A percentile compares a stretch with the other conserved stretches of the same genome.
phyloP scores from a whole-genome alignment of 371 early-diverging fungal genomes.

The Mitosporidium daphniae region DNA sequence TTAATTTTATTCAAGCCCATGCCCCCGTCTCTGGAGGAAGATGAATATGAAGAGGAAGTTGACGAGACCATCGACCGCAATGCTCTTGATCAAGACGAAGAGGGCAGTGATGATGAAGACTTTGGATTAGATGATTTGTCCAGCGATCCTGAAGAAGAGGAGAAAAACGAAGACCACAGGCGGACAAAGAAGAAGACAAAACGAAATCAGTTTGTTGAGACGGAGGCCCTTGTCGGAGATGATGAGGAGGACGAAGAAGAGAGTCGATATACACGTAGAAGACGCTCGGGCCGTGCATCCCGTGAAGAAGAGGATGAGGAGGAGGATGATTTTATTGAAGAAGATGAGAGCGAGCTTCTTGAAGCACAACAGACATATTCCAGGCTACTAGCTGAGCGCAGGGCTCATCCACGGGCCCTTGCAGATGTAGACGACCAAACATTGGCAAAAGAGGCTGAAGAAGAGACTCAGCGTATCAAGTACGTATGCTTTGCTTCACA shows the following conservation, averaged over 20 bases:
- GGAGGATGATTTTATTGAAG: conserved; percentile 3
- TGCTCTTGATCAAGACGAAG: too few relatives aligned
- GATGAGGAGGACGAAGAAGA: conserved; percentile 3
- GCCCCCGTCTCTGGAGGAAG: too few relatives aligned
- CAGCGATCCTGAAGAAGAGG: conserved; percentile 11
- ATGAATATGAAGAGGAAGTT: not conserved
- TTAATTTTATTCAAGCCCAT: too few relatives aligned
- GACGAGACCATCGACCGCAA: too few relatives aligned
- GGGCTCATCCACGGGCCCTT: conserved; percentile 1
- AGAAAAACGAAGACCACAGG: conserved; percentile 14
- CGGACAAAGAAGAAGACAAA: conserved; percentile 7
- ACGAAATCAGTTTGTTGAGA: conserved; percentile 8
- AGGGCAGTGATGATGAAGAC: too few relatives aligned
- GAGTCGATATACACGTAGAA: conserved; percentile 5
- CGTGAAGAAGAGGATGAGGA: conserved; percentile 1
- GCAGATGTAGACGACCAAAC: conserved; percentile 1
- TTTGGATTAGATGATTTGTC: too few relatives aligned
- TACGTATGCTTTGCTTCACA: too few relatives aligned
- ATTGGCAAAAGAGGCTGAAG: conserved; percentile 6
- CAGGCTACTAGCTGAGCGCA: too few relatives aligned
- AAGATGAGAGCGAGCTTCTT: conserved; percentile 9
- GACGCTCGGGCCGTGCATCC: conserved; percentile 2
- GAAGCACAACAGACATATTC: too few relatives aligned
- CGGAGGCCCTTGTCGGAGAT: conserved; percentile 5
- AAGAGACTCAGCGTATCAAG: conserved; percentile 9